Conservation (phyloP, 2,329 filamentous ascomycete genomes). For the Botrytis aclada region DNA sequence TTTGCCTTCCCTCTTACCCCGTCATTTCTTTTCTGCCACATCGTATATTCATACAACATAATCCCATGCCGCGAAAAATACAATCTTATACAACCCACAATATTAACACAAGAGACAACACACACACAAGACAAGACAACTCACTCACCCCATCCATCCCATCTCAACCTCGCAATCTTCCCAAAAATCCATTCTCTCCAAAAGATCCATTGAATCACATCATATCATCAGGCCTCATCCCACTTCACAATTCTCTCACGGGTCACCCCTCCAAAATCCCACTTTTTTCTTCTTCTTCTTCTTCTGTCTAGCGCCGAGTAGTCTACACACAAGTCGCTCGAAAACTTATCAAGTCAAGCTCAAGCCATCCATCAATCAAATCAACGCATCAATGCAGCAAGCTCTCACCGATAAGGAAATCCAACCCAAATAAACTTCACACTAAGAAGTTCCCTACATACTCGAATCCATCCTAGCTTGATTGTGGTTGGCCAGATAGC, state of each 20-base stretch:
- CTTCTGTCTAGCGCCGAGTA: neutral
- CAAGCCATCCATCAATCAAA: neutral
- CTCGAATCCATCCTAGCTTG: neutral
- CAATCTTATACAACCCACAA: neutral
- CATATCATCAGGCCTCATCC: neutral
- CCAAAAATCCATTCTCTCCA: neutral
- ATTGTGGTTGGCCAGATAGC: neutral
- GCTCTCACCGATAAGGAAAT: conserved; percentile 11
- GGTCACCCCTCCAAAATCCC: neutral
- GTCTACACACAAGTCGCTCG: neutral
- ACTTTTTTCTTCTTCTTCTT: neutral
- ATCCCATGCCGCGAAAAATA: neutral
- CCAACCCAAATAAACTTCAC: neutral
- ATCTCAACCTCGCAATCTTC: neutral
- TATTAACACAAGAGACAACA: neutral
- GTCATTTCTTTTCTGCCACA: neutral
- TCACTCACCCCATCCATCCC: neutral
- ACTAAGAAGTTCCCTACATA: neutral
- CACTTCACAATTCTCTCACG: neutral
- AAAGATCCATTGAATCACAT: neutral
- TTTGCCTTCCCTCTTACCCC: neutral
- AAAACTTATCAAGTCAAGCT: neutral
- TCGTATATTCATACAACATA: neutral
- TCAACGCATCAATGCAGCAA: neutral
- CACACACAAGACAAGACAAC: neutral